Evolutionary conservation across 495 filamentous ascomycete species (phyloP).

Genomic region (Tuber microsphaerosporum): DNA sequence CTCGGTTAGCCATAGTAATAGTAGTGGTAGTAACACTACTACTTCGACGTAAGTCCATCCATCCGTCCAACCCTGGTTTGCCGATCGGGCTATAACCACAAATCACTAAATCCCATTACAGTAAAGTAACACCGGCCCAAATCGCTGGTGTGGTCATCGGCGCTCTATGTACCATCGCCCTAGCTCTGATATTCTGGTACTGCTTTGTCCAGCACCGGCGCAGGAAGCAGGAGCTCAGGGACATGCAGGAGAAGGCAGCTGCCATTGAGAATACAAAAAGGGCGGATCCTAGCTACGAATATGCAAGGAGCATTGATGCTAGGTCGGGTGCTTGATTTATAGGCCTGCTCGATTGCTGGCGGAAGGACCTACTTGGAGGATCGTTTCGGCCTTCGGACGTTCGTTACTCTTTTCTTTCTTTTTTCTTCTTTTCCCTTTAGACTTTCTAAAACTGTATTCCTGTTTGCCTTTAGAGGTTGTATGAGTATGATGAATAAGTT

Average conservation of each 20-base stretch:
- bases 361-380: background rate
- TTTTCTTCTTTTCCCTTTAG: background rate
- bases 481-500: background rate
- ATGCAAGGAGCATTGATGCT: background rate
- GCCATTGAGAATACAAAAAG: background rate
- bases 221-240: background rate
- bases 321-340: background rate
- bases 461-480: background rate
- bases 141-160: background rate
- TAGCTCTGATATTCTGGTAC: background rate
- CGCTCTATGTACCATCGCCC: background rate
- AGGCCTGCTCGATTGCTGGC: background rate
- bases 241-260: background rate
- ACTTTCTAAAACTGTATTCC: background rate
- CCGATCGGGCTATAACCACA: background rate
- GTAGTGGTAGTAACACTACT: background rate
- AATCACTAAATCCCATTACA: background rate
- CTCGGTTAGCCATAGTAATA: too few relatives aligned
- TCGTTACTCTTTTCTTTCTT: background rate
- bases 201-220: background rate
- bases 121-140: background rate
- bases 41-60: background rate
- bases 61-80: background rate
- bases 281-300: background rate
- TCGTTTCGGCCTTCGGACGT: background rate